Evolutionary conservation across 768 basidiomycete species (phyloP).

Genomic region (Panus rudis): DNA sequence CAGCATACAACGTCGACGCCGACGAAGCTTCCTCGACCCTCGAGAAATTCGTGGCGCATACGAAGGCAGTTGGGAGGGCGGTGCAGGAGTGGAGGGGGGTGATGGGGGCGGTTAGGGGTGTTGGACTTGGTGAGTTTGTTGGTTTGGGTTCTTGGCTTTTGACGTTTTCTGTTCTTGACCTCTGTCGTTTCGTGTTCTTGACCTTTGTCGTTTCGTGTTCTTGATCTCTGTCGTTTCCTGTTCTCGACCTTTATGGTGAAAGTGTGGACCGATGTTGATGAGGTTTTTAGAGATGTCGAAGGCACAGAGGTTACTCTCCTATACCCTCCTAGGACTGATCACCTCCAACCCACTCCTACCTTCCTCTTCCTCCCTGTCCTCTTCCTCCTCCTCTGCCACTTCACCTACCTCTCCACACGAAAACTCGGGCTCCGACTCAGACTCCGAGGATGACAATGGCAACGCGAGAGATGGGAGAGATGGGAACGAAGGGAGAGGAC

Average conservation of each 20-base stretch:
- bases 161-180: too few relatives aligned
- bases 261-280: neutral
- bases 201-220: neutral
- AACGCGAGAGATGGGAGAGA: too few relatives aligned
- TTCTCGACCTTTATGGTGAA: neutral
- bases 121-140: slow-evolving; percentile 57
- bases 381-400: too few relatives aligned
- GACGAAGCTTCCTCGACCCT: slow-evolving; percentile 59
- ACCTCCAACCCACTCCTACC: slow-evolving; percentile 55
- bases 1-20: slow-evolving; percentile 73
- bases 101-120: slow-evolving; percentile 57
- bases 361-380: slow-evolving; percentile 30
- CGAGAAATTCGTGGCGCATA: slow-evolving; percentile 59
- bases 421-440: slow-evolving; percentile 22
- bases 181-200: neutral
- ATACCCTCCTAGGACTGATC: slow-evolving; percentile 66
- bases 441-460: slow-evolving; percentile 44
- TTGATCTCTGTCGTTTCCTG: neutral
- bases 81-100: slow-evolving; percentile 60
- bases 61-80: slow-evolving; percentile 58
- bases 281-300: slow-evolving; percentile 63
- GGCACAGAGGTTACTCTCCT: slow-evolving; percentile 66
- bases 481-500: slow-evolving; percentile 33
- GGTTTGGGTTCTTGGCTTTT: too few relatives aligned
- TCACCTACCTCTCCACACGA: slow-evolving; percentile 20